Conservation (phyloP, 495 filamentous ascomycete genomes). For the Monascus purpureus region DNA sequence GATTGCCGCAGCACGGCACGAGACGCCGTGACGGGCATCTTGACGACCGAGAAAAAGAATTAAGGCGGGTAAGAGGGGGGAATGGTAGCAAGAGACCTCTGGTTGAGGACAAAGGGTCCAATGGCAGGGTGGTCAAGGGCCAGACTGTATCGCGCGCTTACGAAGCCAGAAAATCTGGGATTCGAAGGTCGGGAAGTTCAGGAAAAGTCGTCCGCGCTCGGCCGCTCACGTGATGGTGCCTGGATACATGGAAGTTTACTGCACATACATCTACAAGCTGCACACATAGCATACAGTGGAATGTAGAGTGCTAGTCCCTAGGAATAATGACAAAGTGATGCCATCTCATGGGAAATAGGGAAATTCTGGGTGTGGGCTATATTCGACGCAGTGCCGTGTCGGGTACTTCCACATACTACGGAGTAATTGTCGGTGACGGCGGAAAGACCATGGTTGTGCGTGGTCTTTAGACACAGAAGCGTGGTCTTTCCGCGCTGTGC, state of each 20-base stretch:
- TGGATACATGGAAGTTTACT: too few species aligned
- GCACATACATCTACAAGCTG: too few species aligned
- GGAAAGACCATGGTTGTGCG: too few species aligned
- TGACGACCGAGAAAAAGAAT: conserved; percentile 18
- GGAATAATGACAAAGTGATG: too few species aligned
- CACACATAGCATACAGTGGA: too few species aligned
- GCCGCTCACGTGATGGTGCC: conserved; percentile 11
- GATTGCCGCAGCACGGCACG: conserved; percentile 50
- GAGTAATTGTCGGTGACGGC: too few species aligned
- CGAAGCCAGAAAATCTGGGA: conserved; percentile 28
- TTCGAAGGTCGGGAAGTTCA: conserved; percentile 32
- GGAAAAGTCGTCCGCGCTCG: conserved; percentile 12
- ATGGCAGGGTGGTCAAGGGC: conserved; percentile 25
- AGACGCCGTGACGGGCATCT: conserved; percentile 34
- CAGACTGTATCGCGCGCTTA: conserved; percentile 22
- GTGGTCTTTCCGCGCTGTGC: conserved; percentile 1
- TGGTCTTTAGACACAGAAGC: too few species aligned
- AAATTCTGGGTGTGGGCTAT: too few species aligned
- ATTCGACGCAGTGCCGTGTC: too few species aligned
- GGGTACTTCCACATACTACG: too few species aligned
- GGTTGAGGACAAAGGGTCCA: conserved; percentile 22
- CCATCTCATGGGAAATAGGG: too few species aligned
- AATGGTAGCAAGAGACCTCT: conserved; percentile 17
- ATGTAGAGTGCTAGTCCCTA: too few species aligned
- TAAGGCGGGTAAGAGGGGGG: conserved; percentile 14